Evolutionary conservation across 225 moss, liverwort and hornwort genomes (phyloP), one percentile per base, ranked within the genome.

Genomic region (Sphagnum contortum): DNA sequence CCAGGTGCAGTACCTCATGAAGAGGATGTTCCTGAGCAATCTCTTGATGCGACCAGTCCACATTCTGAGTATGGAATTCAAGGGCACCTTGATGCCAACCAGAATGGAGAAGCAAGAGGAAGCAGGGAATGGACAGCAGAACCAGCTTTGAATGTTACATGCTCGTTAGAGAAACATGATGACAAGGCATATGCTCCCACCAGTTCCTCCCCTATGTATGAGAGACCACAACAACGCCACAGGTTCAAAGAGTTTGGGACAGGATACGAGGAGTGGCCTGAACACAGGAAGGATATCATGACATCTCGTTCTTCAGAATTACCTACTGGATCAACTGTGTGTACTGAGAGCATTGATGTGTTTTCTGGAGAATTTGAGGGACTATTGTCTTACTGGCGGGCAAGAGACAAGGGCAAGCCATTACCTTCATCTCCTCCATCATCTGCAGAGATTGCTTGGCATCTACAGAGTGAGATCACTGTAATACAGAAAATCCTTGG

Each of bases 391-490:
- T 76, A 63, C 47, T 71, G 69, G 77, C 49, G 60, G 47, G 69
- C 9, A 13, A 72, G 57, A 63, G 81, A 77, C 9, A 65, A 50
- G 49, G 59, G 61, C 10, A 57, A 59, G 49, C 57, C 52, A 52
- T 9, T 6, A 9, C 9, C 65, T 12, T 45, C 55, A 10, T 49
- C 54, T 61, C 45, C 60, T 64, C 48, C 54, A 50, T 69, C 70
- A 48, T 67, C 72, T 60, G 72, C 69, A 45, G 74, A 77, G 61
- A 52, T 74, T 64, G 74, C 72, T 44, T 48, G 12, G 59, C 63
- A 9, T 57, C 44, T 81, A 44, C 63, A 72, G 5, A 64, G 72
- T 48, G 77, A 77, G 51, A 53, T 77, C 47, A 62, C 57, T n/a
- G 47, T 46, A 48, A 14, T 78, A n/a, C 69, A 75, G 59, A 9